Base-by-base conservation (phyloP, 352 stramenopile genomes). In the Phytophthora constricta region DNA sequence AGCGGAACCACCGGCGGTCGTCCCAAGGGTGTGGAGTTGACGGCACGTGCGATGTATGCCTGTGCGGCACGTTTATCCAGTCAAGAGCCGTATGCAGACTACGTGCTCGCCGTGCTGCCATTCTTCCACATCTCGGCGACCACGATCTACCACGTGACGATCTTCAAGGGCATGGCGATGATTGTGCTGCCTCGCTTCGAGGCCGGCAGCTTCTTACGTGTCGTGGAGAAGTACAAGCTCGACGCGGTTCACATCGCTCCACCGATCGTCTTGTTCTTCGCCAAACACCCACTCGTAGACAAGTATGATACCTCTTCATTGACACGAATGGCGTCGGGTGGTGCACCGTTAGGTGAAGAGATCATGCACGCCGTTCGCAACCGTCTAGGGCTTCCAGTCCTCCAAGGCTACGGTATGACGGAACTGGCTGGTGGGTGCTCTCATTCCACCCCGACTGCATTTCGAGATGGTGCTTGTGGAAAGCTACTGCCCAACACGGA, bases 101-200 rank as follows among this genome's bases (percentile, higher is more conserved):
- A 64, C 51, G 60, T 72, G 25, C 60, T 97, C 23, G 72, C 62
- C 1, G 57, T 93, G 25, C 74, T 99, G n/a, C 95, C 96, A 20
- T 97, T 98, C 60, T 98, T 97, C 82, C 95, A 99, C 68, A 98
- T 98, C 54, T 98, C 98, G 70, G 92, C 89, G 31, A 78, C 84
- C 3, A 84, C 89, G 42, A 85, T 96, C 23, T 74, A 96, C 46
- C 77, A 98, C 46, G 84, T 93, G 62, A 77, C 77, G 25, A 77
- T 93, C 33, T 92, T 91, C 77, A 85, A 90, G 60, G 86, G 86
- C 9, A 66, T 85, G 19, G 81, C 83, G 14, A 72, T 96, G 14
- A 84, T 98, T 28, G 91, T 97, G 2, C 83, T 97, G 22, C 90
- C 85, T 31, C 68, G 83, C n/a, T 98, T 98, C 72, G 93, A 98